Evolutionary conservation across 1,284 basidiomycete species (phyloP).

Genomic region (Puccinia novopanici): DNA sequence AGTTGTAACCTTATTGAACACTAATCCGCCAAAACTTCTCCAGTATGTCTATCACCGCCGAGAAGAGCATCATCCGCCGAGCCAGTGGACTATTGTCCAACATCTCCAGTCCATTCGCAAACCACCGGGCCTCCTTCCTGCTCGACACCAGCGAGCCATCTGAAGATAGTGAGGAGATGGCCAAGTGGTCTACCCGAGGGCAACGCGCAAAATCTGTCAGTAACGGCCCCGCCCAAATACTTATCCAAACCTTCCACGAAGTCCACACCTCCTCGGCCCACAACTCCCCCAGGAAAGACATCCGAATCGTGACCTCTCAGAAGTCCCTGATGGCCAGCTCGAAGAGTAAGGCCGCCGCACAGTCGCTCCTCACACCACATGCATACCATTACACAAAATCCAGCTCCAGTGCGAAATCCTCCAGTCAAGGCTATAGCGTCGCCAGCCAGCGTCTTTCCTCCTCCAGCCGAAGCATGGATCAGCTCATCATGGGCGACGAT

Average conservation of each 20-base stretch:
- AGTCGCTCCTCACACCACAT: slow-evolving; percentile 11
- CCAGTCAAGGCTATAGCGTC: slow-evolving; percentile 14
- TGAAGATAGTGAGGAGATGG: neutral
- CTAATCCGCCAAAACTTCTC: slow-evolving; percentile 16
- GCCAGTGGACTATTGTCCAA: slow-evolving; percentile 21
- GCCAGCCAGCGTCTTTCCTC: slow-evolving; percentile 20
- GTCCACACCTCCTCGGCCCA: slow-evolving; percentile 11
- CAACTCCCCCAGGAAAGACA: neutral
- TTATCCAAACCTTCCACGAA: slow-evolving; percentile 9
- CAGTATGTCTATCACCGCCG: slow-evolving; percentile 3
- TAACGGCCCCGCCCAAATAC: neutral
- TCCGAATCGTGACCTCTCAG: slow-evolving; percentile 1
- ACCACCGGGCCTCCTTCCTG: slow-evolving; percentile 21
- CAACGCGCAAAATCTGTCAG: neutral
- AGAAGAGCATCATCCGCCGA: slow-evolving; percentile 19
- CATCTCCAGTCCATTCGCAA: slow-evolving; percentile 26
- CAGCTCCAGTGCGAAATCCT: neutral
- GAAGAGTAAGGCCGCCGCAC: neutral
- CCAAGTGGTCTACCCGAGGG: neutral
- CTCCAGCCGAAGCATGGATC: slow-evolving; percentile 31
- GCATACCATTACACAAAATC: slow-evolving; percentile 16
- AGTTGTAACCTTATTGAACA: neutral
- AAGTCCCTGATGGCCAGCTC: neutral
- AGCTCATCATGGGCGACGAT: slow-evolving; percentile 21
- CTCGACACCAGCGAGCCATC: slow-evolving; percentile 14